Evolutionary conservation across 2,329 filamentous ascomycete species (phyloP).

Genomic region (Trichophyton rubrum): DNA sequence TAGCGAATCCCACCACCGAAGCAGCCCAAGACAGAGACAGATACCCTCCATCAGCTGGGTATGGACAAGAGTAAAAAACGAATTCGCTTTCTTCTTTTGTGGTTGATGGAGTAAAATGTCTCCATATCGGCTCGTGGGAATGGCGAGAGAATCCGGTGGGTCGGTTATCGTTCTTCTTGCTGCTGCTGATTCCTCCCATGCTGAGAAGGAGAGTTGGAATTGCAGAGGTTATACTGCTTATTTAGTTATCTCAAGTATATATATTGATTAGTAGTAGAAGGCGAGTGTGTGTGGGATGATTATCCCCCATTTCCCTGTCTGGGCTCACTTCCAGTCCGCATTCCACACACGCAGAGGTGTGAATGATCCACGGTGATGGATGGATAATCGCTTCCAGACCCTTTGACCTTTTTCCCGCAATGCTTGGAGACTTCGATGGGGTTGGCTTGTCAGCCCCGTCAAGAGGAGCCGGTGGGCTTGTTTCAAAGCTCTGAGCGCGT

Average conservation of each 20-base stretch:
- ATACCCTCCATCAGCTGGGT: conserved; percentile 16
- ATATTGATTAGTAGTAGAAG: not conserved
- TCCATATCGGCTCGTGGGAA: not conserved
- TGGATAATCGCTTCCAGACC: not conserved
- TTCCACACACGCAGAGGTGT: not conserved
- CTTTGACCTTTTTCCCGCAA: not conserved
- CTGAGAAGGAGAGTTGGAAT: no score
- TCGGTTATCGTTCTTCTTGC: not conserved
- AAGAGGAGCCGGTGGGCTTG: conserved; percentile 1
- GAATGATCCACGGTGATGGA: not conserved
- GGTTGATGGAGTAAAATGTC: not conserved
- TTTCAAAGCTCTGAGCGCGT: conserved; percentile 3
- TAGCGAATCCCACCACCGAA: conserved; percentile 16
- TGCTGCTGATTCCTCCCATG: no score
- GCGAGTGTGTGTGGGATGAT: not conserved
- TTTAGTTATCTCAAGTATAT: no score
- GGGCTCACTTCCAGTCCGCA: not conserved
- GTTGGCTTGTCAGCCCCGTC: not conserved
- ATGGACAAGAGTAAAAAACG: not conserved
- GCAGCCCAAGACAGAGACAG: conserved; percentile 15
- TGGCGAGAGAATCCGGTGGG: not conserved
- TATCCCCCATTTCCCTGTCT: not conserved
- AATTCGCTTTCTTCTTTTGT: not conserved
- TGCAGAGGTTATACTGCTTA: no score
- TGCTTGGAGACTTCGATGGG: not conserved